phyloP scores from a whole-genome alignment of 208 protist species.

The Trypanosoma mega region DNA sequence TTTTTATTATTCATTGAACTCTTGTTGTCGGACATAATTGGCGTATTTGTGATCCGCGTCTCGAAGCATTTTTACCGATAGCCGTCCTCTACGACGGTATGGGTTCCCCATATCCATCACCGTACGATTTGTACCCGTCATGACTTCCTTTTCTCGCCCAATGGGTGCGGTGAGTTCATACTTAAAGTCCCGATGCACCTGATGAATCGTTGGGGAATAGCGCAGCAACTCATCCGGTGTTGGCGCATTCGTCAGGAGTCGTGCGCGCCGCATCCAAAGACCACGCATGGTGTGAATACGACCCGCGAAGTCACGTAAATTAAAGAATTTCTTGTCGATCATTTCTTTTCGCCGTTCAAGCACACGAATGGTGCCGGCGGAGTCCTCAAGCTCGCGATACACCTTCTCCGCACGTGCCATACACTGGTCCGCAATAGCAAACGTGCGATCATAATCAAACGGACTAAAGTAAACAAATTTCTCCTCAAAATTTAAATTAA shows the following conservation, averaged over 20 bases:
- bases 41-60: constrained; percentile 83
- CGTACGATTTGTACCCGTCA: constrained; percentile 70
- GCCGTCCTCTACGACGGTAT: constrained; percentile 52
- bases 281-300: constrained; percentile 90
- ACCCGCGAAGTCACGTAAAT: constrained; percentile 88
- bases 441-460: constrained; percentile 87
- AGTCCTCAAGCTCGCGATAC: constrained; percentile 40
- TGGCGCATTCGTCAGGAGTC: constrained; percentile 76
- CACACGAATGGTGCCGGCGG: constrained; percentile 63
- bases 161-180: constrained; percentile 85
- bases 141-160: constrained; percentile 83
- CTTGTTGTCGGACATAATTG: constrained; percentile 59
- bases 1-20: constrained; percentile 52
- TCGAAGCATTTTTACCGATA: constrained; percentile 59
- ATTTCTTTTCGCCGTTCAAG: constrained; percentile 78
- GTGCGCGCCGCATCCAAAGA: constrained; percentile 79
- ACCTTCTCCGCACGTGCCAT: constrained; percentile 67
- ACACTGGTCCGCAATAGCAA: constrained; percentile 83
- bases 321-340: constrained; percentile 90
- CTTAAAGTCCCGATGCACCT: constrained; percentile 88
- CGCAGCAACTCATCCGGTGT: constrained; percentile 86
- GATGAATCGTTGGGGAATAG: constrained; percentile 87
- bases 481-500: constrained; percentile 84
- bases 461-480: constrained; percentile 91
- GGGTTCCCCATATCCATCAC: constrained; percentile 85